Evolutionary conservation across 75 land plant genomes (phyloP), one percentile per base, ranked within the genome.

Genomic region (Larix kaempferi): DNA sequence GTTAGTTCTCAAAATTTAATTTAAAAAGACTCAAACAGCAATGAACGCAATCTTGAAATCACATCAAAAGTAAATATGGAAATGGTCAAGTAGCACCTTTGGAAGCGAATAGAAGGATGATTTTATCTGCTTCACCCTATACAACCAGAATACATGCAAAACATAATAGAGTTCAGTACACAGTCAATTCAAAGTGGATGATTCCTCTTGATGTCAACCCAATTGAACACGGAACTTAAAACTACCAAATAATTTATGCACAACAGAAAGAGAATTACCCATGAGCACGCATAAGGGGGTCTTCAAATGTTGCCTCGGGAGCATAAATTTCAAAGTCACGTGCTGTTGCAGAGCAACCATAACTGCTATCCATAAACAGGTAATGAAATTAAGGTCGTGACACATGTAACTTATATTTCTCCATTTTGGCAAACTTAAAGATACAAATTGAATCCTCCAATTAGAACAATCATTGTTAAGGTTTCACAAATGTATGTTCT

Each of bases 41-140:
- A 17, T 21, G 23, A 41, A 69, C 39, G 14, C n/a, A 69, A 5
- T 69, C 73, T 69, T 41, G 73, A 8, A 39, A 21, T 41, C 23
- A n/a, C n/a, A 12, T 39, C 39, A 66, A 69, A 7, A 69, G 11
- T 10, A 69, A 39, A n/a, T 7, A 39, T 69, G 44, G 49, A 29
- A 29, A 17, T 62, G 23, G 37, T 29, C 17, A 11, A 14, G 39
- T 39, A 60, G 62, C 75, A 93, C 98, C 94, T 95, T 95, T 33
- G 92, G 74, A 57, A 95, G 82, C 12, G 97, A 91, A 80, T 95
- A 95, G 77, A 95, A 95, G 23, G 98, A 87, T 55, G 98, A 95
- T 81, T 95, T 95, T 80, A 95, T 94, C 78, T 95, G 94, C 76
- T 84, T 84, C 57, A 94, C 87, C 33, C 98, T 94, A 90, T 80